phyloP scores from a whole-genome alignment of 306 rosid species.

The Oxytropis ochrocephala region DNA sequence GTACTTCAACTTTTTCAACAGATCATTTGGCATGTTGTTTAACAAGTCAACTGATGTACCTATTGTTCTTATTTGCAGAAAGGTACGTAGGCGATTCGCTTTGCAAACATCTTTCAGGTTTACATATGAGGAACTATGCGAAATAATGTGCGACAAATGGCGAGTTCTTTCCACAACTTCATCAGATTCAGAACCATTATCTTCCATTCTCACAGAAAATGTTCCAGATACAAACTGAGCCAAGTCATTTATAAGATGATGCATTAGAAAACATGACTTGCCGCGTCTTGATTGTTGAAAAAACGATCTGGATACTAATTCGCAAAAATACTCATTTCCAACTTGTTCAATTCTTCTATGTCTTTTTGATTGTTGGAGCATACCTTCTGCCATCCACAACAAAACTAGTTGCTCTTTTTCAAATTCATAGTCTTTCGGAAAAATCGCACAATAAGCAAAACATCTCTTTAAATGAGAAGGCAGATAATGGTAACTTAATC shows the following conservation, averaged over 20 bases:
- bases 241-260: constrained; percentile 33
- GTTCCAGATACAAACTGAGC: constrained; percentile 31
- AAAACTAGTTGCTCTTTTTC: constrained; percentile 28
- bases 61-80: background rate
- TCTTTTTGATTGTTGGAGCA: constrained; percentile 16
- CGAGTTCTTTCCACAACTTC: constrained; percentile 21
- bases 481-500: constrained; percentile 32
- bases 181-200: background rate
- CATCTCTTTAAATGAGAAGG: constrained; percentile 34
- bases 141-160: constrained; percentile 18
- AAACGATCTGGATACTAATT: constrained; percentile 31
- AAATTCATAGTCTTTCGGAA: constrained; percentile 30
- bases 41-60: background rate
- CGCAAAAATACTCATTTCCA: constrained; percentile 30
- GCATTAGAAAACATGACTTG: constrained; percentile 27
- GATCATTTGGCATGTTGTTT: constrained; percentile 7
- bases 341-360: constrained; percentile 28
- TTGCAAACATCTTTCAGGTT: background rate
- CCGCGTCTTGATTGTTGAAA: constrained; percentile 23
- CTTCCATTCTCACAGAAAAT: constrained; percentile 31
- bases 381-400: constrained; percentile 40
- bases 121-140: background rate
- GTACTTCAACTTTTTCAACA: constrained; percentile 7
- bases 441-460: constrained; percentile 36
- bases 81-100: constrained; percentile 21